Evolutionary conservation across 2,329 filamentous ascomycete species (phyloP), one percentile per base, ranked within the genome.

Genomic region (Cladophialophora exuberans): DNA sequence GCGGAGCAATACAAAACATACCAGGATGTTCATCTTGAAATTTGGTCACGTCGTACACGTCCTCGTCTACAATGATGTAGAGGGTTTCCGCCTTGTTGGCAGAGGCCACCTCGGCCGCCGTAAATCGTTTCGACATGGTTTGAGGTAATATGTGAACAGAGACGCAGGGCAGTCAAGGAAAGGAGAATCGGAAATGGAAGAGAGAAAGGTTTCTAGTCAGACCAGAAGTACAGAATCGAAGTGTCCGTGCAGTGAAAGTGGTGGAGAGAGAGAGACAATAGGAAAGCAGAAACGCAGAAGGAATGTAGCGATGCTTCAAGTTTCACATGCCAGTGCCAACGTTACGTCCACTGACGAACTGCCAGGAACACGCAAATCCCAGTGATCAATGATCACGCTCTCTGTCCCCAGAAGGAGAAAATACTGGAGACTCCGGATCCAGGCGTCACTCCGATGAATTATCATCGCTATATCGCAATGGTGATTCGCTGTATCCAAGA

Each of bases 1-100:
- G 15, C 26, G 31, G 36, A 18, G 45, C 9, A 46, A 15, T 6
- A 17, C 26, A 17, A 5, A 26, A 64, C 70, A 52, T 66, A 75
- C 74, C 75, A 66, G 89, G 89, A 72, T 93, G 89, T 63, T 92
- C 88, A 57, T 92, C 86, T 71, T 90, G 87, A 72, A 93, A 93
- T 69, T 86, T 91, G 65, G 91, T 96, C 66, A 97, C 72, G 70
- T 99, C 93, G 74, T 96, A 97, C 64, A 97, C 93, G 73, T 97
- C 93, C 67, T 92, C 88, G 64, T 97, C 93, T 64, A 97, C 85
- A 62, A 95, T 84, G 68, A 97, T 89, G 84, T 86, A 97, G 59
- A 97, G 80, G 70, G 86, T 87, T 69, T 90, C 85, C 41, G 86
- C 74, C 77, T 93, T 96, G 81, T 90, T 96, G 75, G 97, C 92